Evolutionary conservation across 2,329 filamentous ascomycete species (phyloP).

Genomic region (Fusarium nelsonii): DNA sequence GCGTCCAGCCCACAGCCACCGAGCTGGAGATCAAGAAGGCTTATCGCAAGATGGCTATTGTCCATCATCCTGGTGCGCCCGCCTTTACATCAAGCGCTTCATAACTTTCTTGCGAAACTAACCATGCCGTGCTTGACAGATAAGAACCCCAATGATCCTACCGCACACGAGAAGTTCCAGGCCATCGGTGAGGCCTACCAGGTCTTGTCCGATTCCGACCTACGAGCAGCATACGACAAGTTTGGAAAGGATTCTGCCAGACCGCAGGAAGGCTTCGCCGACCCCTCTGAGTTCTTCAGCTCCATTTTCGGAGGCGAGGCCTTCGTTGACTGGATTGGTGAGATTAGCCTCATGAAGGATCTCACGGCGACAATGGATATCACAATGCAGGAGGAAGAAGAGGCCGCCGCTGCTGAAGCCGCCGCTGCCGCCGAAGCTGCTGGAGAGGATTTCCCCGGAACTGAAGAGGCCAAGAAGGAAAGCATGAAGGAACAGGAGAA

Average conservation of each 20-base stretch:
- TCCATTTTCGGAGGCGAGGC: conserved; percentile 98
- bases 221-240: conserved; percentile 95
- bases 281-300: conserved; percentile 97
- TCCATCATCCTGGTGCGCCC: conserved; percentile 83
- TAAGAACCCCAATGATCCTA: conserved; percentile 97
- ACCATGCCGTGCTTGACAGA: conserved; percentile 64
- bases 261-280: conserved; percentile 91
- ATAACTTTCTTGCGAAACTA: neutral
- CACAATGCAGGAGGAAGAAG: conserved; percentile 84
- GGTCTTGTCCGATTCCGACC: conserved; percentile 87
- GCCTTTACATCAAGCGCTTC: conserved; percentile 4
- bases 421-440: conserved; percentile 58
- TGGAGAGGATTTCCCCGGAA: conserved; percentile 68
- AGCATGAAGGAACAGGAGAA: conserved; percentile 60
- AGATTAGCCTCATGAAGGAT: conserved; percentile 99
- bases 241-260: conserved; percentile 95
- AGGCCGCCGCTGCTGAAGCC: conserved; percentile 65
- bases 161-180: conserved; percentile 94
- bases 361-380: conserved; percentile 99
- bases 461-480: conserved; percentile 67
- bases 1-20: conserved; percentile 85
- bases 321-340: conserved; percentile 95
- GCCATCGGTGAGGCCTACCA: conserved; percentile 80
- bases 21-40: conserved; percentile 97
- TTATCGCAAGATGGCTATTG: conserved; percentile 93